Evolutionary conservation across 345 rosid species (phyloP), one percentile per base, ranked within the genome.

Genomic region (Corymbia maculata): DNA sequence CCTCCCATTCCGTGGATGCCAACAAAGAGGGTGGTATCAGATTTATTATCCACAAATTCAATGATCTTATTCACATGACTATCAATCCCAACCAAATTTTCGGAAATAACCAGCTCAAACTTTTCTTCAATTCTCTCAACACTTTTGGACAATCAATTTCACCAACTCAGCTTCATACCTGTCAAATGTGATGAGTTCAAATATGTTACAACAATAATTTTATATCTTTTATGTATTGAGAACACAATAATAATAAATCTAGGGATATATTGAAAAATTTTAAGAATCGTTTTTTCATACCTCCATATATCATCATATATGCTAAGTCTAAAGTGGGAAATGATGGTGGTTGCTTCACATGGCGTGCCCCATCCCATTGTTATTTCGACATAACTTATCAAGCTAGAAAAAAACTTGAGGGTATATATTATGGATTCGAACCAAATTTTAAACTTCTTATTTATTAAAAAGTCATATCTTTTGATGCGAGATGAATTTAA

Each of bases 331-430:
- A 64, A 66, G 21, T 64, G 42, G 16, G 42, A 66, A 66, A n/a
- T 66, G 75, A 19, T 14, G 1, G 75, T n/a, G 17, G 75, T 66
- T 66, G 75, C 16, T 66, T n/a, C 75, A 66, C 16, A 66, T 0
- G 1, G 19, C 3, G 0, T n/a, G 42, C 19, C 75, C 42, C 36
- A 7, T n/a, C 14, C 42, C 3, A n/a, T 2, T 66, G 7, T 66
- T n/a, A 64, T 42, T n/a, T 9, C 2, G 15, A 61, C 8, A 61
- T 28, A 28, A 28, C 28, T 61, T 61, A 61, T 61, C 28, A 12
- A 61, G 6, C 7, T 6, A 61, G 17, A 61, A 61, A 8, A 8
- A 61, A 61, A 61, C 30, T 61, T 28, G 32, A 61, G 70, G 70
- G 17, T 9, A 66, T 68, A 8, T 8, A 4, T 68, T 68, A 68